Base-by-base conservation (phyloP, 192 early-diverging fungal species). In the Entomortierella beljakovae region DNA sequence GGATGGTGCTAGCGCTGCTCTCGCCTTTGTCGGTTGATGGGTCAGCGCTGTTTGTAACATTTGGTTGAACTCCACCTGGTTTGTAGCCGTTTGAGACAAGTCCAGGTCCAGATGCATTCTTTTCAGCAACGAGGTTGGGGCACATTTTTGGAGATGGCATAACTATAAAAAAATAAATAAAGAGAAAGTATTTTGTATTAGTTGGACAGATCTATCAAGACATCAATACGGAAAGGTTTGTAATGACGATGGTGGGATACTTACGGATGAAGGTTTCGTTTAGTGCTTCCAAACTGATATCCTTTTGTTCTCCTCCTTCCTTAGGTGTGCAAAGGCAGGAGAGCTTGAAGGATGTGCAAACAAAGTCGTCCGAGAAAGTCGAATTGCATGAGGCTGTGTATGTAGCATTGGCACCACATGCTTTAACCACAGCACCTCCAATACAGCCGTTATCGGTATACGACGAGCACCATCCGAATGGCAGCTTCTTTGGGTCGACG, bases 401-500 rank as follows among this genome's bases (percentile, higher is more conserved):
- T 22, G 71, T 67, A 42, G 37, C 28, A 52, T 67, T 67, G 20
- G 64, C 64, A 29, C 71, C 71, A 42, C 71, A 74, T 16, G 28
- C 46, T 2, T 2, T 33, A 18, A 58, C 28, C 4, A 28, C 57
- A 29, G 35, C 32, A 0, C 5, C 22, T 8, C 54, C 64, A 29
- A 10, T 5, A 37, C 71, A 74, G n/a, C 61, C 23, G 11, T 15
- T 34, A 23, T 34, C 67, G 6, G 3, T 55, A 38, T 59, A 57
- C 16, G 32, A 38, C n/a, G 33, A 40, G 61, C 71, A 74, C 71
- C 71, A 74, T 31, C 61, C 71, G 16, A 31, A 46, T n/a, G 57
- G 56, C 31, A 74, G 71, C 57, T 74, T 74, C 28, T 46, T 13
- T 49, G 71, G 71, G 25, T 74, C 71, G 20, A 74, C 71, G 50